These are phyloP conservation scores for Taiozyma sp. DNA, from an alignment of 1,139 yeast species.

Conservation along the genomic window DNA sequence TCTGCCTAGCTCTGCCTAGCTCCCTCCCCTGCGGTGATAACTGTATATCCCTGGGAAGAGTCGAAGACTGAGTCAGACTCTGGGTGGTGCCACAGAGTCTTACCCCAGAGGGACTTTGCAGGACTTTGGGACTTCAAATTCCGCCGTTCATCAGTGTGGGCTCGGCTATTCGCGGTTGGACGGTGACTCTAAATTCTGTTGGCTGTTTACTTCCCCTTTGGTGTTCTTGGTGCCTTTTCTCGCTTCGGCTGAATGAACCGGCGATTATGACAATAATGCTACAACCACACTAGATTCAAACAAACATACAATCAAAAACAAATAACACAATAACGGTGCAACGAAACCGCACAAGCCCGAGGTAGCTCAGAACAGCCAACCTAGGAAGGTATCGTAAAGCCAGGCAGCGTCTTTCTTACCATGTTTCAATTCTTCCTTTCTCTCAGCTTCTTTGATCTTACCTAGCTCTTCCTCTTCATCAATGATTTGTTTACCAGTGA, in stretches of 20 bases:
- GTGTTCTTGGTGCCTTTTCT: no score
- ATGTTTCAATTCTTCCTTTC: slow-evolving; percentile 38
- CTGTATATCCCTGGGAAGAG: not conserved
- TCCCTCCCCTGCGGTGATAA: not conserved
- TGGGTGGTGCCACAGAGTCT: not conserved
- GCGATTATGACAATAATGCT: not conserved
- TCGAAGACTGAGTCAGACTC: not conserved
- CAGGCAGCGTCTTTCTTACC: slow-evolving; percentile 35
- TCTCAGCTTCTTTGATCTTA: slow-evolving; percentile 35
- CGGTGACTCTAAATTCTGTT: no score
- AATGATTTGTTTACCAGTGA: slow-evolving; percentile 57
- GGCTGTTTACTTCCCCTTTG: no score
- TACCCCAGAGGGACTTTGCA: not conserved
- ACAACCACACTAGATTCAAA: not conserved
- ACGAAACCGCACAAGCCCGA: not conserved
- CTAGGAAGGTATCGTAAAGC: slow-evolving; percentile 53
- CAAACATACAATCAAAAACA: not conserved
- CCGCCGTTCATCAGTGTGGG: not conserved
- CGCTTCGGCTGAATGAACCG: not conserved
- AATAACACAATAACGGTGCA: not conserved
- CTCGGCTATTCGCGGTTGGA: not conserved
- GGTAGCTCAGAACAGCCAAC: slow-evolving; percentile 42
- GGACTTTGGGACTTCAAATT: no score
- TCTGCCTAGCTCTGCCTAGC: no score
- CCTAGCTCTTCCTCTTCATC: slow-evolving; percentile 65